phyloP scores from a whole-genome alignment of 495 filamentous ascomycete genomes.

The Lepidopterella palustris region DNA sequence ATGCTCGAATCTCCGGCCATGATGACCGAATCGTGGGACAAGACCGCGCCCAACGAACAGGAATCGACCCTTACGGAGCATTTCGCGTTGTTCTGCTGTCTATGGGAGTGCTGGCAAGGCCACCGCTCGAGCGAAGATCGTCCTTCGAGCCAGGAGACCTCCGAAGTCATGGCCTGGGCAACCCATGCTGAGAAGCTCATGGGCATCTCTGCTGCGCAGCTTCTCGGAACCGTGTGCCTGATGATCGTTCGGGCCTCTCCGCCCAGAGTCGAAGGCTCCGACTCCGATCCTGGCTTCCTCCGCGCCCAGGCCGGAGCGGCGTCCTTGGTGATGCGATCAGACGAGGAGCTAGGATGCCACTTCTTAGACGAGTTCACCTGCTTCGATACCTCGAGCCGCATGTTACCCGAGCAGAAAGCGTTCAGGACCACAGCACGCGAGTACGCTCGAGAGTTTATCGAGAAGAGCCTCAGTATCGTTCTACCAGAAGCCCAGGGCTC shows the following conservation, averaged over 20 bases:
- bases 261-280: neutral
- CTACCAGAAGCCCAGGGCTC: slow-evolving; percentile 4
- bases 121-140: neutral
- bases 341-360: slow-evolving; percentile 11
- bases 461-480: slow-evolving; percentile 6
- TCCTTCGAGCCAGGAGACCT: neutral
- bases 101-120: slow-evolving; percentile 17
- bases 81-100: slow-evolving; percentile 11
- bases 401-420: slow-evolving; percentile 8
- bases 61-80: slow-evolving; percentile 11
- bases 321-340: neutral
- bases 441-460: slow-evolving; percentile 10
- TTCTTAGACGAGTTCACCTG: slow-evolving; percentile 12
- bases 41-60: neutral
- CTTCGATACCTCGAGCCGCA: slow-evolving; percentile 5
- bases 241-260: slow-evolving; percentile 9
- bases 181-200: slow-evolving; percentile 7
- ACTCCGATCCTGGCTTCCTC: neutral
- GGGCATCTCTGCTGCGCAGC: slow-evolving; percentile 15
- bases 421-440: slow-evolving; percentile 1
- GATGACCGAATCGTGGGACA: slow-evolving; percentile 2
- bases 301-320: neutral
- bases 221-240: slow-evolving; percentile 9
- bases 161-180: neutral
- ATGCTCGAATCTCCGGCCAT: neutral